A percentile compares a stretch with the other conserved stretches of the same genome.
These are phyloP conservation scores for Biscutella laevigata DNA, from an alignment of 441 rosid species.

Conservation along the genomic window DNA sequence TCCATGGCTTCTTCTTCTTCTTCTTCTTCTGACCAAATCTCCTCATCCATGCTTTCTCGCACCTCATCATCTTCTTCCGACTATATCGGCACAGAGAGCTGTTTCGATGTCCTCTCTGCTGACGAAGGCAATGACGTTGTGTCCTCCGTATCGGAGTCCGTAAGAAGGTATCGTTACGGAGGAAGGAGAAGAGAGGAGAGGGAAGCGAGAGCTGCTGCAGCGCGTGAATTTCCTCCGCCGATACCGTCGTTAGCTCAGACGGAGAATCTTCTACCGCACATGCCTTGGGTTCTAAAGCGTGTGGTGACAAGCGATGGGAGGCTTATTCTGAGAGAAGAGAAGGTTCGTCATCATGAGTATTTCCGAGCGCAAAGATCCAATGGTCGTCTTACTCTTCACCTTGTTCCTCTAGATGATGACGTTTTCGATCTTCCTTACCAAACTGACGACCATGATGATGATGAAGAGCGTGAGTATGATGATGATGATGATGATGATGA, in stretches of 20 bases:
- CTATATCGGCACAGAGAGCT: conserved; percentile 58
- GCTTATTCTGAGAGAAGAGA: conserved; percentile 40
- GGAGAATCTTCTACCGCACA: conserved; percentile 33
- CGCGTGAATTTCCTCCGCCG: conserved; percentile 29
- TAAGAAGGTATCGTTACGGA: conserved; percentile 6
- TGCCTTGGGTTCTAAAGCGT: conserved; percentile 43
- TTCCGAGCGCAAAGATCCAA: conserved; percentile 33
- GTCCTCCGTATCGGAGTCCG: not conserved
- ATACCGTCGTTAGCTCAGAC: conserved; percentile 35
- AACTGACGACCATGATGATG: conserved; percentile 4
- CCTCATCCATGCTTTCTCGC: conserved; percentile 21
- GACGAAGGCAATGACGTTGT: conserved; percentile 17
- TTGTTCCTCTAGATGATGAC: conserved; percentile 32
- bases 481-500: conserved; percentile 1
- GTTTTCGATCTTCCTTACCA: conserved; percentile 17
- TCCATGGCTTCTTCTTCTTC: conserved; percentile 16
- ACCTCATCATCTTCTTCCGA: conserved; percentile 36
- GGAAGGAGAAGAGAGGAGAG: conserved; percentile 24
- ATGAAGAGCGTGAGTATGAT: not conserved
- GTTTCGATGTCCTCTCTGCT: conserved; percentile 33
- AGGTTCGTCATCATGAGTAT: conserved; percentile 44
- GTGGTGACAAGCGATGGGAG: conserved; percentile 42
- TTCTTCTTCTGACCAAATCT: no score
- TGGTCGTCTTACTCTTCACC: conserved; percentile 44
- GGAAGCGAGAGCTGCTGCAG: conserved; percentile 23